Percentiles rank a stretch among this genome's conserved stretches.
Conservation (phyloP, 129 eudicot species). For the Gnaphalium uliginosum region DNA sequence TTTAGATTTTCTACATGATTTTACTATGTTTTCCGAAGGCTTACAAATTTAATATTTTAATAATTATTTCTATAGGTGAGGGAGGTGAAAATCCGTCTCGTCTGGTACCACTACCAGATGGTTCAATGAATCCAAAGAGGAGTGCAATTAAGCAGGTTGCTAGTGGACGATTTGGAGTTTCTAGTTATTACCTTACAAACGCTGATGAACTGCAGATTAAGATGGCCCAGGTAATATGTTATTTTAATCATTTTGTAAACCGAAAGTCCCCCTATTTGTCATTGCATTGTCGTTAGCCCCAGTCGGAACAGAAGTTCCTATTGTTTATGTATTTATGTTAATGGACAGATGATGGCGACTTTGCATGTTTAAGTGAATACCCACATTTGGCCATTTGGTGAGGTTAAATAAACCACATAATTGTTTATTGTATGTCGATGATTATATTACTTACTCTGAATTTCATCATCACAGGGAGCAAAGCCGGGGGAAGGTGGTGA, state of each 20-base stretch:
- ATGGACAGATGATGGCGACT: constrained; percentile 75
- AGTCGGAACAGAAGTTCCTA: constrained; percentile 49
- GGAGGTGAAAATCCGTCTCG: constrained; percentile 99
- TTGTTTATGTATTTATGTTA: constrained; percentile 63
- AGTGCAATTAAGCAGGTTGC: constrained; percentile 99
- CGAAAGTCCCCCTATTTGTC: constrained; percentile 1
- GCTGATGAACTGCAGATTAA: constrained; percentile 97
- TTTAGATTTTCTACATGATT: neutral
- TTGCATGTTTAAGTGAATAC: constrained; percentile 64
- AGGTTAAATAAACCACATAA: constrained; percentile 37
- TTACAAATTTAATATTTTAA: neutral
- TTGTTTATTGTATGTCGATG: constrained; percentile 8
- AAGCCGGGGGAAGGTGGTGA: constrained; percentile 99
- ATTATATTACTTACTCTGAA: constrained; percentile 4
- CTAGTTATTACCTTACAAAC: constrained; percentile 90
- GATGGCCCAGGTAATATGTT: constrained; percentile 88
- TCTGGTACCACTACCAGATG: constrained; percentile 91
- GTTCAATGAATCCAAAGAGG: constrained; percentile 83
- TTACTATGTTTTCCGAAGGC: neutral
- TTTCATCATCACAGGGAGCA: constrained; percentile 69
- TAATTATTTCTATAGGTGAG: constrained; percentile 58
- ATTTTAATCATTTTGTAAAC: constrained; percentile 3
- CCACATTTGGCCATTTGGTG: constrained; percentile 65
- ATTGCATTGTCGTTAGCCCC: constrained; percentile 25
- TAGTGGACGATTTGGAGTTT: constrained; percentile 98